Evolutionary conservation across 805 yeast species (phyloP), one percentile per base, ranked within the genome.

Genomic region (Cyberlindnera japonica): DNA sequence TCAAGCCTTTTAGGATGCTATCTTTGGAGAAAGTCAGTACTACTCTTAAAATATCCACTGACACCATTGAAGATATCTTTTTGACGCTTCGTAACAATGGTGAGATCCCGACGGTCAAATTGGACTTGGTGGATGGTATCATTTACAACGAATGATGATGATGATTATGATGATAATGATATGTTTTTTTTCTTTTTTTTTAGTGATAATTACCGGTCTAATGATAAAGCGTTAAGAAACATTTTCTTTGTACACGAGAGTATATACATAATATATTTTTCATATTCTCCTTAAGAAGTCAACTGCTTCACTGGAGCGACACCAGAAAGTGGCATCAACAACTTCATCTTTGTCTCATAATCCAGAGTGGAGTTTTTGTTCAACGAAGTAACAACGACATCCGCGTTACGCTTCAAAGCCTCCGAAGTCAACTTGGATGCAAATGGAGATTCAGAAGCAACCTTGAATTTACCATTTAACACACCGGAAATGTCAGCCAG

Each of bases 251-350:
- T 20, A 31, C 25, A 19, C 10, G 26, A 14, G n/a, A 24, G 13
- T 39, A 33, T 39, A 23, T 38, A 37, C 38, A 32, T 14, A 9
- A 20, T 11, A 12, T 21, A 24, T 18, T 13, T 18, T 13, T 11
- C 18, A 12, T 16, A 13, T 25, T 28, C 15, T 6, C 14, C 7
- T 39, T 26, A 47, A 20, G 47, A 43, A 27, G 41, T 26, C 17
- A 57, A 36, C 27, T 46, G 48, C 41, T 55, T 57, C n/a, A 57
- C 58, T 18, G 58, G 47, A 8, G 50, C 53, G 8, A 48, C 17
- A 22, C 65, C 65, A 5, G 51, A 48, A 27, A 60, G 50, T 8
- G 61, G 60, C 24, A 50, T 45, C 34, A 60, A 38, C 12, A 58
- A 34, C 45, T 45, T 53, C 31, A 48, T 28, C 43, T 57, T 59